phyloP scores from a whole-genome alignment of 139 green algal genomes.

The Chlamydomonas eustigma region DNA sequence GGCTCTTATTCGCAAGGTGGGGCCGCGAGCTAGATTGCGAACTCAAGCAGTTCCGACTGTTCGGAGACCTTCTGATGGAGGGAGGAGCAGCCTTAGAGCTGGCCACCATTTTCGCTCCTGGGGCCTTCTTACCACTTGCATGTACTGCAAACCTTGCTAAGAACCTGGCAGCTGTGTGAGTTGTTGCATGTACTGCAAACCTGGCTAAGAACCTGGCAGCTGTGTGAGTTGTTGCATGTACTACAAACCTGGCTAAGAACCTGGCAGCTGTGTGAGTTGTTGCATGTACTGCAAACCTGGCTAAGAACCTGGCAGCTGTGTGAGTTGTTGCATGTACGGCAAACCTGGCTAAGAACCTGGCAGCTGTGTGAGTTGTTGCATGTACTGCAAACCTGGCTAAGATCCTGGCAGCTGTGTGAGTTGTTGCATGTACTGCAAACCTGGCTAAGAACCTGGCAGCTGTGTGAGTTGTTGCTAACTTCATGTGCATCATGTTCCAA shows the following conservation, averaged over 20 bases:
- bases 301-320: constrained; percentile 79
- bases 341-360: too few relatives aligned
- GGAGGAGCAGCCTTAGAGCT: constrained; percentile 70
- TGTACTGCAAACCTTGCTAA: constrained; percentile 82
- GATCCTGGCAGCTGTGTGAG: too few relatives aligned
- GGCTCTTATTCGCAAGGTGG: constrained; percentile 84
- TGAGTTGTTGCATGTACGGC: too few relatives aligned
- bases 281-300: constrained; percentile 80
- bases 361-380: too few relatives aligned
- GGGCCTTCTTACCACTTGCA: constrained; percentile 75
- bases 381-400: too few relatives aligned
- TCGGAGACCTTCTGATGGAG: constrained; percentile 53
- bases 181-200: neutral
- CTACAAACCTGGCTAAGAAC: constrained; percentile 66
- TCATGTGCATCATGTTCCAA: too few relatives aligned
- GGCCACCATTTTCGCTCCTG: constrained; percentile 57
- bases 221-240: constrained; percentile 39
- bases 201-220: neutral
- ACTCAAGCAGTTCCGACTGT: constrained; percentile 85
- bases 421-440: too few relatives aligned
- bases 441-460: too few relatives aligned
- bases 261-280: neutral
- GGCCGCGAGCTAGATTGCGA: constrained; percentile 81
- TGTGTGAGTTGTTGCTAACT: too few relatives aligned
- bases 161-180: constrained; percentile 71